Evolutionary conservation across 495 filamentous ascomycete genomes (phyloP).

Genomic region (Talaromyces liani): DNA sequence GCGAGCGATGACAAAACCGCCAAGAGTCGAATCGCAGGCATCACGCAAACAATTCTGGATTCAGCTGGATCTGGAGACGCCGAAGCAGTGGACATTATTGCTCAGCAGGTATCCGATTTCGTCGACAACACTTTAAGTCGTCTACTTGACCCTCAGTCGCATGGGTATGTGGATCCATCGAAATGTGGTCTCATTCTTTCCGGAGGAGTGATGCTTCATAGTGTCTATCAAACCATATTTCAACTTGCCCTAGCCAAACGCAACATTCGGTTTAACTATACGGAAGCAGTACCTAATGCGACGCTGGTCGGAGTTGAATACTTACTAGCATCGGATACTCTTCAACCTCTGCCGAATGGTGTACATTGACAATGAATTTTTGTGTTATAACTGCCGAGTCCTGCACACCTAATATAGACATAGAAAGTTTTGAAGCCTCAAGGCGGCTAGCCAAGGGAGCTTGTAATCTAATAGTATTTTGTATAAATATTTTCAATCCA

Average conservation of each 20-base stretch:
- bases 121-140: slow-evolving; percentile 16
- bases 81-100: slow-evolving; percentile 16
- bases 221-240: slow-evolving; percentile 13
- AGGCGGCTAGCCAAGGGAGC: neutral
- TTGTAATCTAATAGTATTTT: neutral
- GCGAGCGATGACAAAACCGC: slow-evolving; percentile 5
- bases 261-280: slow-evolving; percentile 2
- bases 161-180: slow-evolving; percentile 11
- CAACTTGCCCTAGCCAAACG: slow-evolving; percentile 1
- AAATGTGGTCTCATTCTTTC: slow-evolving; percentile 17
- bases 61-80: slow-evolving; percentile 5
- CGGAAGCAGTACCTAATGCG: slow-evolving; percentile 2
- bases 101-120: slow-evolving; percentile 12
- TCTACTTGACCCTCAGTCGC: slow-evolving; percentile 13
- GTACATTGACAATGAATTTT: neutral
- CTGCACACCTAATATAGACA: neutral
- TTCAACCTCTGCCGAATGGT: neutral
- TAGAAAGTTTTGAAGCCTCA: neutral
- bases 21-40: slow-evolving; percentile 18
- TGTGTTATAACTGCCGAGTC: neutral
- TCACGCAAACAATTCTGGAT: slow-evolving; percentile 17
- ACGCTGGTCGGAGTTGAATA: slow-evolving; percentile 7
- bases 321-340: slow-evolving; percentile 1
- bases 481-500: neutral
- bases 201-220: slow-evolving; percentile 21